Conservation (phyloP, 305 asterid species). For the Fraxinus angustifolia region DNA sequence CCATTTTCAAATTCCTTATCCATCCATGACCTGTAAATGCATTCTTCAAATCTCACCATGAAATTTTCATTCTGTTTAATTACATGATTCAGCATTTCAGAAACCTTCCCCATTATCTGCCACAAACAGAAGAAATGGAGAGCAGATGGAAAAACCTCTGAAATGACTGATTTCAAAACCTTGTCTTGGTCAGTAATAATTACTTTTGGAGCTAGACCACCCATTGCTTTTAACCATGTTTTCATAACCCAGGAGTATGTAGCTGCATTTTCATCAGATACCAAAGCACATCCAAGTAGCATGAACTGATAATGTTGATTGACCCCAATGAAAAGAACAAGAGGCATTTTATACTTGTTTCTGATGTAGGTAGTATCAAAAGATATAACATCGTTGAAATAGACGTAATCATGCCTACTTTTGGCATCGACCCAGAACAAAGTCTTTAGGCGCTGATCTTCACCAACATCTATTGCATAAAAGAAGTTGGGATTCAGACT, state of each 20-base stretch:
- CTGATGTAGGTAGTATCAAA: conserved; percentile 77
- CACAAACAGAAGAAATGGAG: conserved; percentile 68
- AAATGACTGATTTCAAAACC: conserved; percentile 50
- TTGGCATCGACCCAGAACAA: conserved; percentile 85
- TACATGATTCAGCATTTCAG: conserved; percentile 61
- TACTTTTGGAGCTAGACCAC: conserved; percentile 73
- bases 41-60: conserved; percentile 64
- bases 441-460: conserved; percentile 67
- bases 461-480: conserved; percentile 74
- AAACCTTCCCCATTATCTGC: conserved; percentile 73
- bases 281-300: conserved; percentile 88
- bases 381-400: conserved; percentile 72
- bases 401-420: conserved; percentile 77
- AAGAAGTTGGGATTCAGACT: conserved; percentile 67
- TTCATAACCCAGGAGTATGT: conserved; percentile 76
- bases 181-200: conserved; percentile 71
- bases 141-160: conserved; percentile 65
- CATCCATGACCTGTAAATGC: conserved; percentile 70
- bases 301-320: conserved; percentile 89
- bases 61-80: conserved; percentile 68
- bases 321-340: conserved; percentile 80
- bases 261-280: conserved; percentile 66
- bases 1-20: conserved; percentile 81
- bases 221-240: conserved; percentile 85
- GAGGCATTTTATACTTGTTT: conserved; percentile 83